phyloP scores from a whole-genome alignment of 2,329 filamentous ascomycete species.

The Septoria linicola region DNA sequence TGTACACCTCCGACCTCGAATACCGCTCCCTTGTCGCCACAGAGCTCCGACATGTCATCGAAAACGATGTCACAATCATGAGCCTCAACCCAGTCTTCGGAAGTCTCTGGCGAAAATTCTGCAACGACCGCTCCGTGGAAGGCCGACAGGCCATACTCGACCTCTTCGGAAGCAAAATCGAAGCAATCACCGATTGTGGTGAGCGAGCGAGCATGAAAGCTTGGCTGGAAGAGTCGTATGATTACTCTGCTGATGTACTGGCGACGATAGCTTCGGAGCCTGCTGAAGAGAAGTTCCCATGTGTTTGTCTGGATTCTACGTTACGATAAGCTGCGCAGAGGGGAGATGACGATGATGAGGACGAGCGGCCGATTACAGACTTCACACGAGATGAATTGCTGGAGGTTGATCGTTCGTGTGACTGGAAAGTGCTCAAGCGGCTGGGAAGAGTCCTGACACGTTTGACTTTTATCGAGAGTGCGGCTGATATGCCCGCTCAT shows the following conservation, averaged over 20 bases:
- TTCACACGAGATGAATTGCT: constrained; percentile 20
- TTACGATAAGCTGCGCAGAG: neutral
- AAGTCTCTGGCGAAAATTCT: constrained; percentile 18
- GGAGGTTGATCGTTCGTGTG: constrained; percentile 19
- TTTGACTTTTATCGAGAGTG: constrained; percentile 16
- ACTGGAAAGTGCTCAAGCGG: constrained; percentile 14
- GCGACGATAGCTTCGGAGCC: constrained; percentile 16
- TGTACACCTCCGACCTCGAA: constrained; percentile 5
- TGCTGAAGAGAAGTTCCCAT: constrained; percentile 9
- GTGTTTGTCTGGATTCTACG: constrained; percentile 20
- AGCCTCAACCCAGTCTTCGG: constrained; percentile 23
- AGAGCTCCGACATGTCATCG: constrained; percentile 16
- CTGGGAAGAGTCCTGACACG: constrained; percentile 16
- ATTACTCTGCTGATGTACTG: constrained; percentile 20
- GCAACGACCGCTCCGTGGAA: constrained; percentile 15
- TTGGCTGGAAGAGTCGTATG: constrained; percentile 22
- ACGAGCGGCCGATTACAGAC: constrained; percentile 12
- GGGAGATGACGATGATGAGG: constrained; percentile 7
- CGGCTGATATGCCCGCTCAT: constrained; percentile 14
- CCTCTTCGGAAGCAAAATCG: constrained; percentile 16
- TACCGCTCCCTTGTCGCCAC: constrained; percentile 11
- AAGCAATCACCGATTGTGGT: constrained; percentile 5
- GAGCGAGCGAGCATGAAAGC: constrained; percentile 16
- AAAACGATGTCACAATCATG: constrained; percentile 15
- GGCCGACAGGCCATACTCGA: constrained; percentile 15